Percentiles rank a stretch among this genome's conserved stretches.
Evolutionary conservation across 192 early-diverging fungal species (phyloP).

Genomic region (Nowakowskiella sp.): DNA sequence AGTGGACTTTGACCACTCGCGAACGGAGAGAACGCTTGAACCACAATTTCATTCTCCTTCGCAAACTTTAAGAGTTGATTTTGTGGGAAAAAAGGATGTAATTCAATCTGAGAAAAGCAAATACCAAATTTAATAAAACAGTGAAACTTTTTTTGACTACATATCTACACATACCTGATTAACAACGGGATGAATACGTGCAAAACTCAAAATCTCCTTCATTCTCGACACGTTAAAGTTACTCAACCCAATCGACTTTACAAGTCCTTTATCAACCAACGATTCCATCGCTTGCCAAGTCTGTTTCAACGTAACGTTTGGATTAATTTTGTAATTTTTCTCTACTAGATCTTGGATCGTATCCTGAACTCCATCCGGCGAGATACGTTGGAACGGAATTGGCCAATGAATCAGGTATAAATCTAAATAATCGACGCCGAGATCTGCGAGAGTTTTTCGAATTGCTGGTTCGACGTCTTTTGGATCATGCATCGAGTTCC

Average conservation of each 20-base stretch:
- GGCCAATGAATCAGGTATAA: conserved; percentile 15
- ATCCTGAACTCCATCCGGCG: no score
- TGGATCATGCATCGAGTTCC: conserved; percentile 52
- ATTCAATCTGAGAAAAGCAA: conserved; percentile 43
- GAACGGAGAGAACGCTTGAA: conserved; percentile 80
- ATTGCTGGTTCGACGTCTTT: conserved; percentile 54
- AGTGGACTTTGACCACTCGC: conserved; percentile 34
- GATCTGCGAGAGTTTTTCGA: conserved; percentile 15
- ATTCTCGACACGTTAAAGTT: conserved; percentile 64
- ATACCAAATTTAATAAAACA: background rate
- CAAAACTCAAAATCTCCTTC: conserved; percentile 54
- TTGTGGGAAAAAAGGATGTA: conserved; percentile 70
- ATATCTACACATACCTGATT: no score
- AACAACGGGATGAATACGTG: conserved; percentile 67
- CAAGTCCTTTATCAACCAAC: conserved; percentile 60
- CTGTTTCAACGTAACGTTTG: conserved; percentile 49
- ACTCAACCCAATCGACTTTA: conserved; percentile 76
- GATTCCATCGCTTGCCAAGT: conserved; percentile 82
- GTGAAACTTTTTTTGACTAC: background rate
- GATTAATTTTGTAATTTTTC: conserved; percentile 18
- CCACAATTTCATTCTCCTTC: conserved; percentile 55
- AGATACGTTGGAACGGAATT: conserved; percentile 14
- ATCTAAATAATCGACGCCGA: conserved; percentile 13
- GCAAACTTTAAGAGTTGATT: conserved; percentile 66
- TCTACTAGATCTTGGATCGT: conserved; percentile 18